Conservation (phyloP, 352 stramenopile species). For the Phytophthora colocasiae region DNA sequence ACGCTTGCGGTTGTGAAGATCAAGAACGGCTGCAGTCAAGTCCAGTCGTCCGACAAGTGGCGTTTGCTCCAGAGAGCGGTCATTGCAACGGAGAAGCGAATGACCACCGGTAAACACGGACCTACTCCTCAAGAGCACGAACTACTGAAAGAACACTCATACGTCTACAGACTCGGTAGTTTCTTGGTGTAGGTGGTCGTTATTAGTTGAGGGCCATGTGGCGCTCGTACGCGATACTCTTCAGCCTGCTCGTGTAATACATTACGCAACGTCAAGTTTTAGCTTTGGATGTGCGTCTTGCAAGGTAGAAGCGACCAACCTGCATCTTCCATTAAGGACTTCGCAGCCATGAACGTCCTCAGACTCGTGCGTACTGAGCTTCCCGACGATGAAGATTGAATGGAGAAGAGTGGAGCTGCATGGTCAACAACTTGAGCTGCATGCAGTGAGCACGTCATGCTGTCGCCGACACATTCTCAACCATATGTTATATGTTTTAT, state of each 20-base stretch:
- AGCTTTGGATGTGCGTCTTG: too few relatives aligned
- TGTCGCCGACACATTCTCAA: neutral
- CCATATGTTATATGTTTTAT: neutral
- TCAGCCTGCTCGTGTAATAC: too few relatives aligned
- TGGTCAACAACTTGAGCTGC: neutral
- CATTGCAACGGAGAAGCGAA: constrained; percentile 24
- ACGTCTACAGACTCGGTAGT: constrained; percentile 16
- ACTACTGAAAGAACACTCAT: constrained; percentile 38
- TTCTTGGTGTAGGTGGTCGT: constrained; percentile 22
- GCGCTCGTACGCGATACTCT: too few relatives aligned
- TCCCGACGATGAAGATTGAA: neutral
- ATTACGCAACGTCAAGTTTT: too few relatives aligned
- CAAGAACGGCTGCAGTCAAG: constrained; percentile 19
- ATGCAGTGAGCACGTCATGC: neutral
- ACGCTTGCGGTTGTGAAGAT: constrained; percentile 24
- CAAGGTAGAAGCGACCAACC: too few relatives aligned
- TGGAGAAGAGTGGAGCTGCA: too few relatives aligned
- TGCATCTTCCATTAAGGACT: neutral
- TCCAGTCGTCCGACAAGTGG: constrained; percentile 34
- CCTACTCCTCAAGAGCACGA: constrained; percentile 37
- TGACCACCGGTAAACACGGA: constrained; percentile 1
- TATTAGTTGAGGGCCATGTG: too few relatives aligned
- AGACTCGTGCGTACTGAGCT: neutral
- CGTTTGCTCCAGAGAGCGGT: constrained; percentile 22
- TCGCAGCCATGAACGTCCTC: neutral